Evolutionary conservation across 2,329 filamentous ascomycete genomes (phyloP), one percentile per base, ranked within the genome.

Genomic region (Parafenestella ontariensis): DNA sequence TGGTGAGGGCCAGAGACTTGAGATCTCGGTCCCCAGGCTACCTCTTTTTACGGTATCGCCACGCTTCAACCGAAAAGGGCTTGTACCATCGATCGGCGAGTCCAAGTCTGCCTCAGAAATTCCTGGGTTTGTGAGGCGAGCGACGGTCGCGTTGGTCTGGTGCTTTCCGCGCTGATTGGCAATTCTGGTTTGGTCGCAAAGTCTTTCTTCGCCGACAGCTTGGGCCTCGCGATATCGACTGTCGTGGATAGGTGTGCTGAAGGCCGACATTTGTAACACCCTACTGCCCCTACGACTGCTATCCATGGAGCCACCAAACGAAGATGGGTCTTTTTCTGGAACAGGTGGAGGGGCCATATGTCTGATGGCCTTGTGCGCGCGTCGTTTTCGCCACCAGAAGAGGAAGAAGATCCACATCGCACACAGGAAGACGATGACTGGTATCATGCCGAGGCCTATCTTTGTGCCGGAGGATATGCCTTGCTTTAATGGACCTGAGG

Each of bases 21-120:
- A 58, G 9, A 65, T 43, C 2, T 61, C 62, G 11, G 58, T 36
- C 20, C 59, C 65, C 20, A 63, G n/a, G 33, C 60, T 65, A 26
- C 37, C 46, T 36, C 54, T 52, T 40, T 58, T 65, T 34, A 59
- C 41, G 8, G 69, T 69, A 31, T 68, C 61, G 11, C 64, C 66
- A n/a, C 62, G 64, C 49, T 68, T 73, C 17, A 71, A 47, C 8
- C 64, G 64, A 37, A 72, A 72, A 10, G 71, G 69, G 37, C 62
- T 70, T 2, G 56, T 57, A 15, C 59, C 56, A 45, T 72, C 70
- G 26, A 74, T 69, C 6, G 70, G 70, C 13, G 64, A 69, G 20
- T 71, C 69, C 9, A 44, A 41, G 8, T 45, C 53, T 18, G 45
- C 46, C 6, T 52, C 13, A 1, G 40, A 20, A 33, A 23, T 46